Base-by-base conservation (phyloP, 805 yeast genomes). In the Vanderwaltozyma yarrowii region DNA sequence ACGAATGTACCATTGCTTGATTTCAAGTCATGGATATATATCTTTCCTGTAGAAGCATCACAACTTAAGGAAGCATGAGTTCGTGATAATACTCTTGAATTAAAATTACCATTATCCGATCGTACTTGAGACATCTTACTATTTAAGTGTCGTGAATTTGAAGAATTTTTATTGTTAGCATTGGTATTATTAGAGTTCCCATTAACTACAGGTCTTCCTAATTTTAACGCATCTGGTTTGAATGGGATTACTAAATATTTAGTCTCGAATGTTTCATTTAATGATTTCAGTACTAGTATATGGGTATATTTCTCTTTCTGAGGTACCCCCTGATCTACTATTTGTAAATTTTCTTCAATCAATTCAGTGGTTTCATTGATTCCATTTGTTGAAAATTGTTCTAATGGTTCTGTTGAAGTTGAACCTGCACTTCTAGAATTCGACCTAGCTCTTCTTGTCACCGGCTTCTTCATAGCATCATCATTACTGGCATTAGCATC, bases 1-100 rank as follows among this genome's bases (percentile, higher is more conserved):
- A 88, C 73, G 55, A 80, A 89, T 0, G 96, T 87, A 7, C 97
- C 97, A 60, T 88, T 88, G 13, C 94, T 80, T 5, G 92, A 80
- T 40, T 85, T 84, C 52, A 85, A 70, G 61, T 88, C 97, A 48
- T 78, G 74, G 26, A 88, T 69, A 69, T 69, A 83, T 17, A 89
- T 68, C 40, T 68, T 69, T 4, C 85, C 84, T 12, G 63, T 59
- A 21, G 54, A 57, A 15, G 73, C 66, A 45, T 82, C 87, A 16
- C 85, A 73, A 65, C 73, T 83, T 43, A 88, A 64, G 50, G 82
- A 88, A 0, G 97, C 97, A 61, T 88, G 97, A 52, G 82, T 88
- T 45, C 97, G 65, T 15, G 89, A 78, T 34, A 88, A 70, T n/a
- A 89, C 96, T 23, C 96, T 67, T 14, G 95, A 83, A 61, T 88